phyloP scores from a whole-genome alignment of 148 eudicot species.

The Diospyros kaki region DNA sequence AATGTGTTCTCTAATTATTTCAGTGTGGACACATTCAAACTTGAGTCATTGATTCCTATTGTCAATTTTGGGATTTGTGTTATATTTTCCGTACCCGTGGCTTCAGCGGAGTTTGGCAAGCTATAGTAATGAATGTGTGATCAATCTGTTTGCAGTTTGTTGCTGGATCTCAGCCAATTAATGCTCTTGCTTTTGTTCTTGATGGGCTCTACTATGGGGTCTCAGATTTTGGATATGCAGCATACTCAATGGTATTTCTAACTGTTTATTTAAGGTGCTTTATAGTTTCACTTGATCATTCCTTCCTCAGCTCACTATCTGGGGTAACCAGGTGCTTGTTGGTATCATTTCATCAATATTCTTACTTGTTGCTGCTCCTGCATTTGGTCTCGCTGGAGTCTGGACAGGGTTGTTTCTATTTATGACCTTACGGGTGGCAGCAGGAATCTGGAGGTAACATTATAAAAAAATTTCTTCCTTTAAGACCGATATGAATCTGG shows the following conservation, averaged over 20 bases:
- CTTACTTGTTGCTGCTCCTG: constrained; percentile 59
- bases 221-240: constrained; percentile 87
- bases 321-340: constrained; percentile 51
- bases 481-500: too few species aligned
- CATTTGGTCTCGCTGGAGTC: constrained; percentile 70
- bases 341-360: constrained; percentile 60
- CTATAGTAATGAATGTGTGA: background rate
- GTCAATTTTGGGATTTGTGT: background rate
- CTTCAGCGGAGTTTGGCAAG: background rate
- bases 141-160: constrained; percentile 56
- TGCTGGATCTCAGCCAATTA: constrained; percentile 89
- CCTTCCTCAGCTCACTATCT: constrained; percentile 10
- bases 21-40: background rate
- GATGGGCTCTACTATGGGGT: constrained; percentile 97
- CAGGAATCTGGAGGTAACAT: constrained; percentile 81
- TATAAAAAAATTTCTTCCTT: background rate
- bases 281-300: background rate
- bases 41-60: background rate
- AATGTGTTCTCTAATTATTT: background rate
- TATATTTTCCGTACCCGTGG: background rate
- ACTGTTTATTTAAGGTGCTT: background rate
- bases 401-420: constrained; percentile 89
- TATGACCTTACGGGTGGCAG: constrained; percentile 82
- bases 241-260: constrained; percentile 76
- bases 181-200: constrained; percentile 90